Percentiles rank a stretch among this genome's conserved stretches.
phyloP scores from a whole-genome alignment of 805 yeast species.

The Ogataea glucozyma region DNA sequence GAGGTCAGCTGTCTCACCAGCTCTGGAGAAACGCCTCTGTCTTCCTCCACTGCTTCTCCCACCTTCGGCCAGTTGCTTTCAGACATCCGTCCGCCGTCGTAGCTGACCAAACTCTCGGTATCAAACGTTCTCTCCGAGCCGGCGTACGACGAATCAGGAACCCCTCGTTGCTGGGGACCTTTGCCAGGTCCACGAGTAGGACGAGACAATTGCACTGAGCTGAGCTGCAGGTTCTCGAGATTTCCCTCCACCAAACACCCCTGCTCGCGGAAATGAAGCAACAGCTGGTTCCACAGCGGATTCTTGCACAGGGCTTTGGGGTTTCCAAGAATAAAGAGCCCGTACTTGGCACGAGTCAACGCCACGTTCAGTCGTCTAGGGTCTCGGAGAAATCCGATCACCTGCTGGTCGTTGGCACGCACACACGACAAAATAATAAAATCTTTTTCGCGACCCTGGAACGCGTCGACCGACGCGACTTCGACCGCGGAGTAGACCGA shows the following conservation, averaged over 20 bases:
- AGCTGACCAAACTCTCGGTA: slow-evolving; percentile 41
- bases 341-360: slow-evolving; percentile 82
- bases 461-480: slow-evolving; percentile 76
- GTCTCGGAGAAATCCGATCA: slow-evolving; percentile 82
- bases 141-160: slow-evolving; percentile 11
- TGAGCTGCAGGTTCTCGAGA: slow-evolving; percentile 72
- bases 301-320: slow-evolving; percentile 74
- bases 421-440: slow-evolving; percentile 54
- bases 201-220: slow-evolving; percentile 54
- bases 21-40: slow-evolving; percentile 8
- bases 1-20: slow-evolving; percentile 10
- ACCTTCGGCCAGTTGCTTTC: slow-evolving; percentile 25
- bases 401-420: slow-evolving; percentile 66
- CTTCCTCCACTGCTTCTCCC: slow-evolving; percentile 14
- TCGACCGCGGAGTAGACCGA: slow-evolving; percentile 72
- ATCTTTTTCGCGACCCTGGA: slow-evolving; percentile 61
- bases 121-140: slow-evolving; percentile 35
- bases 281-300: slow-evolving; percentile 73
- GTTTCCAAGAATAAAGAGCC: slow-evolving; percentile 79
- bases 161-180: slow-evolving; percentile 5
- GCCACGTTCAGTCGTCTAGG: slow-evolving; percentile 89
- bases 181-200: slow-evolving; percentile 5
- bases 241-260: slow-evolving; percentile 92
- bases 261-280: slow-evolving; percentile 75
- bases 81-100: slow-evolving; percentile 25